A percentile compares a stretch with the other conserved stretches of the same genome.
Evolutionary conservation across 768 basidiomycete genomes (phyloP).

Genomic region (Leccinellum rugosiceps): DNA sequence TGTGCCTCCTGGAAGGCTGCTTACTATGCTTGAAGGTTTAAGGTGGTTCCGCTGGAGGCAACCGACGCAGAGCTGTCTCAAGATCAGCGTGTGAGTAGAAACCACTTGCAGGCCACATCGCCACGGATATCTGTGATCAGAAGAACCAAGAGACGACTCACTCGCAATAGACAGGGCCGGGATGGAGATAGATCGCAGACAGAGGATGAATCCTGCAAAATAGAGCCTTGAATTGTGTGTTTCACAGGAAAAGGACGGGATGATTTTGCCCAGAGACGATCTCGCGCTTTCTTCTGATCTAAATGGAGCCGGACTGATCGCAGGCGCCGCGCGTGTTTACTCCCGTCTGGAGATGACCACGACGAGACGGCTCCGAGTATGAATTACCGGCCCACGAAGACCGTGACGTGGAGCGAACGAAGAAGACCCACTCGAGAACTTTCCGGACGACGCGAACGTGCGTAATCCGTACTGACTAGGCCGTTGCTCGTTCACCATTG

Average conservation of each 20-base stretch:
- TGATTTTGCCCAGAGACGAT: too few relatives aligned
- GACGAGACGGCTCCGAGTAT: slow-evolving; percentile 39
- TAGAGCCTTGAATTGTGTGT: slow-evolving; percentile 14
- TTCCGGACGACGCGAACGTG: slow-evolving; percentile 84
- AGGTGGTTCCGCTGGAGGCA: slow-evolving; percentile 21
- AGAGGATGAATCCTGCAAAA: slow-evolving; percentile 39
- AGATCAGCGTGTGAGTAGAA: background rate
- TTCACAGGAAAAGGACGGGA: too few relatives aligned
- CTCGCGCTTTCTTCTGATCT: too few relatives aligned
- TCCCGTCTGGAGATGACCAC: slow-evolving; percentile 31
- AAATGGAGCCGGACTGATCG: background rate
- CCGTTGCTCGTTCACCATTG: too few relatives aligned
- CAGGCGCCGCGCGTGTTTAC: slow-evolving; percentile 42
- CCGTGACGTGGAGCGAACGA: too few relatives aligned
- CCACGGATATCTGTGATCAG: too few relatives aligned
- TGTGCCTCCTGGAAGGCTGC: slow-evolving; percentile 30
- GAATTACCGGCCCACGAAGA: slow-evolving; percentile 11
- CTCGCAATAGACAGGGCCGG: slow-evolving; percentile 59
- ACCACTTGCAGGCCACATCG: background rate
- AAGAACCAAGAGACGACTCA: too few relatives aligned
- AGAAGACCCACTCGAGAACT: slow-evolving; percentile 36
- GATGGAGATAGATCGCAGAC: slow-evolving; percentile 41
- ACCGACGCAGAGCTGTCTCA: slow-evolving; percentile 30
- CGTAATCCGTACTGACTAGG: slow-evolving; percentile 16
- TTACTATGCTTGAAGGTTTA: slow-evolving; percentile 32